These are phyloP conservation scores for Homolaphlyctis polyrhiza DNA, from an alignment of 371 early-diverging fungal genomes.

Conservation along the genomic window DNA sequence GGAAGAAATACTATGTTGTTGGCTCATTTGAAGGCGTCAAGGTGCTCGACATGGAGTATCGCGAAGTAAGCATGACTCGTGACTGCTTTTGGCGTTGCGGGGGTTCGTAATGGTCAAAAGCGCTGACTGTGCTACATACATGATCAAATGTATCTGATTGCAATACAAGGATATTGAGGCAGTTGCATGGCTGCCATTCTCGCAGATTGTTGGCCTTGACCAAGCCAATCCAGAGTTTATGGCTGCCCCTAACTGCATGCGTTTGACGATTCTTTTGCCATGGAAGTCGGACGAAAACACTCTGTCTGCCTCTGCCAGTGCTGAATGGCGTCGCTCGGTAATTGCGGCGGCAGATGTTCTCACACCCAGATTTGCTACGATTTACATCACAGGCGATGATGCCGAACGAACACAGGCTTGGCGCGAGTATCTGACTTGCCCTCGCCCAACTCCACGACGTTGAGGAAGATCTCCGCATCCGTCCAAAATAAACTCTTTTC, in stretches of 20 bases:
- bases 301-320: background rate
- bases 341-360: background rate
- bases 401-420: background rate
- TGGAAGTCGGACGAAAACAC: background rate
- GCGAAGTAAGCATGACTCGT: background rate
- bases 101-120: too few species aligned
- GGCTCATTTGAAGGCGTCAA: background rate
- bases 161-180: background rate
- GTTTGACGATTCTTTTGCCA: background rate
- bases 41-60: constrained; percentile 1
- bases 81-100: too few species aligned
- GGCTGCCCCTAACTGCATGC: background rate
- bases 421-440: too few species aligned
- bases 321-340: background rate
- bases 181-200: background rate
- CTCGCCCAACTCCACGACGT: too few species aligned
- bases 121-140: too few species aligned
- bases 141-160: too few species aligned
- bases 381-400: background rate
- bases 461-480: too few species aligned
- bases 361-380: background rate
- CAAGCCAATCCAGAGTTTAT: background rate
- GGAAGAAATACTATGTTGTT: background rate
- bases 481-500: too few species aligned
- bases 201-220: background rate